A percentile compares a stretch with the other conserved stretches of the same genome.
phyloP scores from a whole-genome alignment of 2,329 filamentous ascomycete genomes.

The Ophiostoma montium region DNA sequence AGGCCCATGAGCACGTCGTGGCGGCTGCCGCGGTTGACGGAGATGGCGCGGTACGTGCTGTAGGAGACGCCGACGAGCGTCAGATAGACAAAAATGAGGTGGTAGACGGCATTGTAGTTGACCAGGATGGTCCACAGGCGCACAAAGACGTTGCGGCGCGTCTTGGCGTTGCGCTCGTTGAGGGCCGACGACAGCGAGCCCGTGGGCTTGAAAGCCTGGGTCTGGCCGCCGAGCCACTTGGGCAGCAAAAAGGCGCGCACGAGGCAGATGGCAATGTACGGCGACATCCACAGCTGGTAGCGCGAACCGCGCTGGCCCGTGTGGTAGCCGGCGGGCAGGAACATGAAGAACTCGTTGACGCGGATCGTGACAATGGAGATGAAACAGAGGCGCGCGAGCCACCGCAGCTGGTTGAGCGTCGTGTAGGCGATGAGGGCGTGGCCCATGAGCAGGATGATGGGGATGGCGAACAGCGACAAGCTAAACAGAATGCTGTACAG shows the following conservation, averaged over 20 bases:
- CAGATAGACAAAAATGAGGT: conserved; percentile 11
- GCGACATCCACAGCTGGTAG: conserved; percentile 48
- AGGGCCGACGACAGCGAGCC: conserved; percentile 40
- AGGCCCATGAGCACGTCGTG: conserved; percentile 39
- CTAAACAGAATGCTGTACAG: conserved; percentile 29
- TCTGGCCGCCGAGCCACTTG: conserved; percentile 43
- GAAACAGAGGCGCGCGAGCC: conserved; percentile 43
- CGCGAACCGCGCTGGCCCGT: conserved; percentile 41
- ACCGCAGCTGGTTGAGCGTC: conserved; percentile 37
- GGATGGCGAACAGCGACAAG: conserved; percentile 42
- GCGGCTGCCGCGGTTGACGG: conserved; percentile 32
- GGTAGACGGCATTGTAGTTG: conserved; percentile 39
- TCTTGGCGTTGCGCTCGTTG: conserved; percentile 41
- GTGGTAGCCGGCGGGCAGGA: conserved; percentile 43
- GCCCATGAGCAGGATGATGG: conserved; percentile 40
- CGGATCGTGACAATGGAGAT: conserved; percentile 35
- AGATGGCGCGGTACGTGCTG: conserved; percentile 27
- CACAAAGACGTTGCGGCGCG: conserved; percentile 35
- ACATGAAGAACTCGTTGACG: conserved; percentile 43
- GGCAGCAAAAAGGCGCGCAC: conserved; percentile 44
- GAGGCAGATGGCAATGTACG: conserved; percentile 44
- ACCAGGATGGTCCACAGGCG: conserved; percentile 40
- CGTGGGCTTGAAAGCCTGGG: conserved; percentile 45
- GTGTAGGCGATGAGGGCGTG: conserved; percentile 43
- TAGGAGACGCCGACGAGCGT: conserved; percentile 36